Evolutionary conservation across 345 rosid genomes (phyloP).

Genomic region (Rhizophora mangle): DNA sequence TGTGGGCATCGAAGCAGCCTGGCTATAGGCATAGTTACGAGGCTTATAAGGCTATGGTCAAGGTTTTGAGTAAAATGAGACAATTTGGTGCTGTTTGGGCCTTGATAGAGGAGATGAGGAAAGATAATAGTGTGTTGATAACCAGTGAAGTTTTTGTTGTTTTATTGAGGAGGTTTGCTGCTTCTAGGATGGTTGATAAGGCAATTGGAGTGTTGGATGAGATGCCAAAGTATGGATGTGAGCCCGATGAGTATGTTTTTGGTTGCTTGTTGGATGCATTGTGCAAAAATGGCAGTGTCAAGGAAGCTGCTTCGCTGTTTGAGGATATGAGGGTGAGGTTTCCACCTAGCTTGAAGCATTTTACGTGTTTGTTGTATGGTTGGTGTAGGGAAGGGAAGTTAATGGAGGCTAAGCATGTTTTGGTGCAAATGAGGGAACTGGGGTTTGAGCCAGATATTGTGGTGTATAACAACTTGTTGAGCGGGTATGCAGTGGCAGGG

Average conservation of each 20-base stretch:
- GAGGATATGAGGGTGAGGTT: slow-evolving; percentile 71
- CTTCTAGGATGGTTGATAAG: slow-evolving; percentile 68
- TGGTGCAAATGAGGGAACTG: slow-evolving; percentile 83
- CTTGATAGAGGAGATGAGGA: slow-evolving; percentile 82
- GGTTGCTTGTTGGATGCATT: slow-evolving; percentile 81
- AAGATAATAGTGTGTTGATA: slow-evolving; percentile 61
- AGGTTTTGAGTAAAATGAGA: slow-evolving; percentile 74
- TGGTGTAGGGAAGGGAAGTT: slow-evolving; percentile 93
- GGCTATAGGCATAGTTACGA: slow-evolving; percentile 62
- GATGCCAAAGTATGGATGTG: slow-evolving; percentile 84
- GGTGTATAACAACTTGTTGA: slow-evolving; percentile 65
- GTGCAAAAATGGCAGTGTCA: slow-evolving; percentile 74
- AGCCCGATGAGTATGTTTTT: slow-evolving; percentile 67
- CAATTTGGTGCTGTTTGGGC: slow-evolving; percentile 87
- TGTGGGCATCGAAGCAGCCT: slow-evolving; percentile 82
- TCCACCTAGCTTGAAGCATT: slow-evolving; percentile 49
- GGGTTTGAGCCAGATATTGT: slow-evolving; percentile 80
- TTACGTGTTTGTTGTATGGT: slow-evolving; percentile 74
- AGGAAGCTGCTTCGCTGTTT: slow-evolving; percentile 80
- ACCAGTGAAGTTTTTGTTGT: slow-evolving; percentile 67
- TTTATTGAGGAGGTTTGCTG: slow-evolving; percentile 69
- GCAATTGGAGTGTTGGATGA: slow-evolving; percentile 88
- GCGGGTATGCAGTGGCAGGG: slow-evolving; percentile 60
- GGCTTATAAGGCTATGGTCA: slow-evolving; percentile 70
- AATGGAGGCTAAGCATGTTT: slow-evolving; percentile 74